phyloP scores from a whole-genome alignment of 257 asterid genomes.

The Nicotiana tabacum region DNA sequence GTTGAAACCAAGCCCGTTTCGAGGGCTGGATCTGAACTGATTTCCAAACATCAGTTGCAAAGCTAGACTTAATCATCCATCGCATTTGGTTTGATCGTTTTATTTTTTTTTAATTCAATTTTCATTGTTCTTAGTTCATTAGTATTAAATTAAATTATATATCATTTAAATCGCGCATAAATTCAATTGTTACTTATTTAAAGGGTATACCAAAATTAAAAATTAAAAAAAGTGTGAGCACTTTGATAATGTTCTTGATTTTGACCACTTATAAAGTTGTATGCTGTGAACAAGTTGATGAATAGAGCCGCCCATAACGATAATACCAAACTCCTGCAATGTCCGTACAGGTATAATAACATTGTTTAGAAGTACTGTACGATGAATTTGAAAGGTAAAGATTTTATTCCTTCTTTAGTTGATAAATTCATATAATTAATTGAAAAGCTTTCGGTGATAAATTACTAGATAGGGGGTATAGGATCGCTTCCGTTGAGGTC shows the following conservation, averaged over 20 bases:
- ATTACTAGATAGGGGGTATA: neutral
- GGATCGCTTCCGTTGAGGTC: too few relatives aligned
- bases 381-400: constrained; percentile 26
- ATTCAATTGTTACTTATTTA: too few relatives aligned
- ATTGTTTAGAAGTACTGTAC: constrained; percentile 22
- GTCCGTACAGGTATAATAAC: constrained; percentile 13
- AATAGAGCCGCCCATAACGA: neutral
- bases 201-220: neutral
- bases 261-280: constrained; percentile 24
- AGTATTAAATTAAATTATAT: too few relatives aligned
- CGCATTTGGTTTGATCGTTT: too few relatives aligned
- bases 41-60: too few relatives aligned
- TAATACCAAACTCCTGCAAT: neutral
- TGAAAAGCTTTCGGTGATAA: constrained; percentile 12
- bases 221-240: neutral
- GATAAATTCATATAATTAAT: constrained; percentile 7
- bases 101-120: too few relatives aligned
- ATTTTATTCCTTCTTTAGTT: constrained; percentile 30
- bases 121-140: too few relatives aligned
- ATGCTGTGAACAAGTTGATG: constrained; percentile 35
- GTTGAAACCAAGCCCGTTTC: too few relatives aligned
- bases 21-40: too few relatives aligned
- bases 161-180: too few relatives aligned
- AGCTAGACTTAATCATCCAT: too few relatives aligned
- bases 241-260: constrained; percentile 33